Base-by-base conservation (phyloP, 495 filamentous ascomycete species). In the Tuber microsphaerosporum region DNA sequence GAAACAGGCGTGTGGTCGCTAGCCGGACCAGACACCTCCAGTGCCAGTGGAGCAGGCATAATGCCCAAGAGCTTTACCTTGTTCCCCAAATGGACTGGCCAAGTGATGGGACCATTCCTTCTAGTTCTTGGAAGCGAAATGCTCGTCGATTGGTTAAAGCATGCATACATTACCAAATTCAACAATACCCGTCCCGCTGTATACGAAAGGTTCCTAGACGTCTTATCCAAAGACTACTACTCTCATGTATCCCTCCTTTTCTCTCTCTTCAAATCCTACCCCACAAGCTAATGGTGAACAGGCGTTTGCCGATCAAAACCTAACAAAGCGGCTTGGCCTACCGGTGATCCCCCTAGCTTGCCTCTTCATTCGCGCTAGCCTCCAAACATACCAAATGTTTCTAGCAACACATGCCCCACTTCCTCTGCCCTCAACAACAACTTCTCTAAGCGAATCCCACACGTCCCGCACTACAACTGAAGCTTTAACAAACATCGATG, bases 311-410 rank as follows among this genome's bases (percentile, higher is more conserved):
- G 92, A 97, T 69, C 94, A 93, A 73, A 93, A 92, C 74, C 86
- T 99, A 2, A 97, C 93, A 14, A 92, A 93, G 71, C 91, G 95
- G 26, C 87, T 99, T 20, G 95, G 95, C 41, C 88, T 99, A 2
- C 95, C 95, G 0, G 91, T 99, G 43, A 90, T 99, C 71, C 95
- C 95, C 0, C 86, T 99, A 22, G 92, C 93, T 9, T 97, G 93
- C 80, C 91, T 99, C 72, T 98, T 98, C 85, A 94, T 99, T 83
- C 91, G 95, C 42, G 92, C 96, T 48, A 93, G 92, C 3, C 88
- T 98, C 31, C 95, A 99, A 83, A 97, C 94, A 17, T 99, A 99
- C 84, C 92, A 97, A 84, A 97, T 97, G 94, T 97, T 98, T 84
- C 88, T 98, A 17, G 91, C 94, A 10, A 93, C 92, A 0, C 88